Conservation (phyloP, 352 stramenopile species). For the Globisporangium heterothallicum region DNA sequence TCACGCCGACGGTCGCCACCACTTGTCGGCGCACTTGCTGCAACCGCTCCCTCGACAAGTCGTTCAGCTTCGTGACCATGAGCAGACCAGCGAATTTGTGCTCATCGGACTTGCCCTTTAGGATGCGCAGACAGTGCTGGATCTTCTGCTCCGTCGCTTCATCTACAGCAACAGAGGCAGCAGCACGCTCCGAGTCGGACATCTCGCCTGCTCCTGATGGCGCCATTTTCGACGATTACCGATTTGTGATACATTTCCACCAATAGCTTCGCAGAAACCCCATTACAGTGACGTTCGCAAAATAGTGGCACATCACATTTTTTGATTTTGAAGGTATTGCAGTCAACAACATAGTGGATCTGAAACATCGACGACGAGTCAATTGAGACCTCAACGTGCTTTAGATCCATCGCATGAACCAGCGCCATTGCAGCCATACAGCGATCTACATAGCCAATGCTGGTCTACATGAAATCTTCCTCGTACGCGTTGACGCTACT, state of each 20-base stretch:
- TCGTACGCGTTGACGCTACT: conserved; percentile 53
- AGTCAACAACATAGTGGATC: too few species aligned
- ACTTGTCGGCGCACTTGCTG: conserved; percentile 53
- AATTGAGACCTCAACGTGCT: too few species aligned
- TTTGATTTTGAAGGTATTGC: too few species aligned
- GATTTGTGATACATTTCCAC: too few species aligned
- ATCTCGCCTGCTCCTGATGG: neutral
- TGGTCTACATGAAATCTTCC: conserved; percentile 82
- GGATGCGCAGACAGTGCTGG: conserved; percentile 61
- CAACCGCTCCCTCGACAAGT: conserved; percentile 35
- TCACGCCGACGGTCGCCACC: conserved; percentile 50
- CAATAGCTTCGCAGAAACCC: too few species aligned
- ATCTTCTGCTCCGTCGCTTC: conserved; percentile 12
- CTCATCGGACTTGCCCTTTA: conserved; percentile 68
- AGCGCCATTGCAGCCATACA: too few species aligned
- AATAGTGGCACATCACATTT: too few species aligned
- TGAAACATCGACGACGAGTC: too few species aligned
- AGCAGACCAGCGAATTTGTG: conserved; percentile 85
- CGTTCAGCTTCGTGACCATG: conserved; percentile 79
- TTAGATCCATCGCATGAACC: too few species aligned
- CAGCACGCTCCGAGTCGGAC: neutral
- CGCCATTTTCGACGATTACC: too few species aligned
- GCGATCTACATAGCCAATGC: too few species aligned
- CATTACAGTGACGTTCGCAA: too few species aligned
- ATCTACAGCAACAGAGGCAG: neutral